A percentile compares a stretch with the other conserved stretches of the same genome.
These are phyloP conservation scores for Paraphaeosphaeria sporulosa DNA, from an alignment of 2,329 filamentous ascomycete genomes.

Conservation along the genomic window DNA sequence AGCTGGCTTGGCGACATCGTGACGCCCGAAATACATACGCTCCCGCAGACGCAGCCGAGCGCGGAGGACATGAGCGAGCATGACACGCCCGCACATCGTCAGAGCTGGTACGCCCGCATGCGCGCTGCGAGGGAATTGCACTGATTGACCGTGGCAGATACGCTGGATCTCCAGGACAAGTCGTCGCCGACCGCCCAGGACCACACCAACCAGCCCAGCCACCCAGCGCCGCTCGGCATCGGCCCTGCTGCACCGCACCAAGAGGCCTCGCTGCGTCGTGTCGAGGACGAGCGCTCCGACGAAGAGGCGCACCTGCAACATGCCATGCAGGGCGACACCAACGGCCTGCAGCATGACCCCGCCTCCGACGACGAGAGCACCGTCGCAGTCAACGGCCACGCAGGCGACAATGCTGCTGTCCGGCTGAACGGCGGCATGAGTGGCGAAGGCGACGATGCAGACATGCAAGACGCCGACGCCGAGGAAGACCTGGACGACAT, in stretches of 20 bases:
- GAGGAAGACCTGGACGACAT: constrained; percentile 83
- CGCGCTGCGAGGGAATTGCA: neutral
- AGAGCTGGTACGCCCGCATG: constrained; percentile 58
- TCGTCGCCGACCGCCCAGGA: constrained; percentile 83
- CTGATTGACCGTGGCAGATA: constrained; percentile 67
- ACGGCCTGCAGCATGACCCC: constrained; percentile 50
- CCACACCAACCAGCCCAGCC: constrained; percentile 67
- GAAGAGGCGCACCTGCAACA: constrained; percentile 74
- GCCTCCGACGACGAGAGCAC: constrained; percentile 68
- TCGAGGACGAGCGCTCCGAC: constrained; percentile 74
- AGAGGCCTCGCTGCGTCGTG: constrained; percentile 81
- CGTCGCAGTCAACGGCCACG: constrained; percentile 26
- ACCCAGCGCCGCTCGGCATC: constrained; percentile 59
- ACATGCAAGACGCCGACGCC: constrained; percentile 67
- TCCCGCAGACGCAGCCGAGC: constrained; percentile 15
- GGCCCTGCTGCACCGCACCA: constrained; percentile 79
- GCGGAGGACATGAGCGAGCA: constrained; percentile 49
- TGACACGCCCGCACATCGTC: constrained; percentile 65
- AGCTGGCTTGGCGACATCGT: constrained; percentile 31
- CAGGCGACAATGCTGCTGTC: constrained; percentile 40
- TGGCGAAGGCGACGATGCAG: constrained; percentile 55
- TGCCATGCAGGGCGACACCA: constrained; percentile 55
- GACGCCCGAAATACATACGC: constrained; percentile 18
- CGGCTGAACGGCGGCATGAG: constrained; percentile 45
- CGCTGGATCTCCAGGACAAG: constrained; percentile 91